Evolutionary conservation across 305 asterid genomes (phyloP), one percentile per base, ranked within the genome.

Genomic region (Solanum hybrid): DNA sequence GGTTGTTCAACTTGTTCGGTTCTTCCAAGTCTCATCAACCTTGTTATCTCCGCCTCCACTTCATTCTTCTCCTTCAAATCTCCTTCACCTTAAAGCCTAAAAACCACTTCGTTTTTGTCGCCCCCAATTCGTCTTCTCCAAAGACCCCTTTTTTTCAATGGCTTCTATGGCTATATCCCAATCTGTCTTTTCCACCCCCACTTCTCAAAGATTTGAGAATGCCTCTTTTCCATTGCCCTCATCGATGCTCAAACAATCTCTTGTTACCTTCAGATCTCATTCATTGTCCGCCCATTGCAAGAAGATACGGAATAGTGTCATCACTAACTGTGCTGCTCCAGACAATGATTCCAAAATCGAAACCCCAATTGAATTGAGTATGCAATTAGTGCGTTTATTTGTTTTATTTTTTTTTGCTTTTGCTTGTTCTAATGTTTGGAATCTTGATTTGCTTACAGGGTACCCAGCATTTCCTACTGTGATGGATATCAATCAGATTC

Each of bases 401-500:
- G 0, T 12, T 76, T 51, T 45, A 35, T 26, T 88, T 4, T 86
- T 86, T 86, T 29, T 69, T 76, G 87, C 42, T 85, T 71, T 85
- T 26, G 15, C 2, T 89, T 35, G 35, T 36, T 85, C 34, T 35
- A 10, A 86, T 85, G 37, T 85, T 56, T 75, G 60, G 19, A 22
- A 13, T 87, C 35, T 32, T 88, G 72, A 40, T 29, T 7, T 86
- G 78, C 22, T 89, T 73, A 56, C 90, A 97, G 99, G 87, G 92
- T 97, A 91, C 90, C 94, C 98, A 36, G 96, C 99, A 88, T 95
- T 93, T 92, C 99, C 99, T 10, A 90, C 97, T 10, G 97, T 95
- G 17, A 92, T 97, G 95, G 99, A 96, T 89, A 96, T 97, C 89
- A 94, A 96, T 90, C 95, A 96, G 93, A 96, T 96, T 95, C 96